These are phyloP conservation scores for Apophysomyces trapeziformis DNA, from an alignment of 371 early-diverging fungal genomes.

Conservation along the genomic window DNA sequence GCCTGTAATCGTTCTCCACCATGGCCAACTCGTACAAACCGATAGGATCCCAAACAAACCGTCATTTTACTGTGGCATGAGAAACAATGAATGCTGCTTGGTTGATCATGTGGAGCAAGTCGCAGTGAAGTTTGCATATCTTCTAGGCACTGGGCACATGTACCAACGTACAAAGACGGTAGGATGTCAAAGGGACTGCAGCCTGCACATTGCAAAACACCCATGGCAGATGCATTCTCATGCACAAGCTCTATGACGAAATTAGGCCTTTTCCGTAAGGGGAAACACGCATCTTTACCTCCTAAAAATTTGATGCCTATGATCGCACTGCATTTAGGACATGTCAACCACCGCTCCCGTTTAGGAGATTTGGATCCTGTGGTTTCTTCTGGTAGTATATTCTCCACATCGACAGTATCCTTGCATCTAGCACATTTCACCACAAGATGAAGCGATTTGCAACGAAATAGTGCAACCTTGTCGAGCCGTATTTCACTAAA, in stretches of 20 bases:
- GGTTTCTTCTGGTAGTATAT: conserved; percentile 49
- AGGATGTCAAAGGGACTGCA: conserved; percentile 71
- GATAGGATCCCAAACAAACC: conserved; percentile 48
- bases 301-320: conserved; percentile 56
- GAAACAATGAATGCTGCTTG: conserved; percentile 52
- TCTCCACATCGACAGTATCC: conserved; percentile 54
- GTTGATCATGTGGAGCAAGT: conserved; percentile 38
- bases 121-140: conserved; percentile 34
- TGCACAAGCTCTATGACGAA: conserved; percentile 66
- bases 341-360: conserved; percentile 66
- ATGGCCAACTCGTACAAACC: conserved; percentile 55
- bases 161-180: conserved; percentile 65
- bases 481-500: conserved; percentile 61
- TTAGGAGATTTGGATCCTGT: conserved; percentile 28
- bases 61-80: conserved; percentile 58
- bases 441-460: conserved; percentile 60
- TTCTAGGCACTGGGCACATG: conserved; percentile 61
- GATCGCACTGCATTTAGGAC: conserved; percentile 68
- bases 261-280: conserved; percentile 24
- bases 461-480: conserved; percentile 67
- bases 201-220: conserved; percentile 75
- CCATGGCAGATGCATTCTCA: conserved; percentile 58
- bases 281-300: conserved; percentile 17
- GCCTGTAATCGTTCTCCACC: conserved; percentile 40
- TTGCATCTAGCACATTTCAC: conserved; percentile 82